Conservation (phyloP, 2,329 filamentous ascomycete species). For the Alternaria novae-zelandiae region DNA sequence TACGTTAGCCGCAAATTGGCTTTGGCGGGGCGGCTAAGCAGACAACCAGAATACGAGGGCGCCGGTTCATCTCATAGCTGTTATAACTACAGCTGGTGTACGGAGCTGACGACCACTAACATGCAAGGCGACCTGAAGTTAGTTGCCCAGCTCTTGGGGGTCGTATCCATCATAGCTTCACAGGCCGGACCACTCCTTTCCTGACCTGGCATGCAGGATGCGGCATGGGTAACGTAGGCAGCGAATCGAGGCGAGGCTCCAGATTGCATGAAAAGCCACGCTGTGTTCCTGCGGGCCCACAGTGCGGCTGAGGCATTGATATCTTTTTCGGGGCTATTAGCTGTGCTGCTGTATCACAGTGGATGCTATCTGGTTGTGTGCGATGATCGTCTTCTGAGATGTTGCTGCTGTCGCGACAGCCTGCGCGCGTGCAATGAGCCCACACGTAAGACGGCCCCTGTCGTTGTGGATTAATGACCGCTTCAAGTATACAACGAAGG, state of each 20-base stretch:
- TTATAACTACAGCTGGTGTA: conserved; percentile 1
- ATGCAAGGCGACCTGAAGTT: neutral
- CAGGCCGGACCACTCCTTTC: neutral
- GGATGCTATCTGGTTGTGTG: neutral
- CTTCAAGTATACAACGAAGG: neutral
- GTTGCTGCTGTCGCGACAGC: neutral
- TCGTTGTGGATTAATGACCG: neutral
- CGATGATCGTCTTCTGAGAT: neutral
- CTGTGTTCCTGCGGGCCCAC: neutral
- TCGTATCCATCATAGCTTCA: conserved; percentile 1
- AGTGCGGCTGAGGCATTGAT: conserved; percentile 2
- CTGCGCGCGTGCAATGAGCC: neutral
- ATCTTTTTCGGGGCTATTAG: neutral
- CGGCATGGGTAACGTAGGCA: neutral
- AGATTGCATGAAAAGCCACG: conserved; percentile 6
- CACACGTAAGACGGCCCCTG: neutral
- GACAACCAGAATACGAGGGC: neutral
- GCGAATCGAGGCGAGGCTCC: conserved; percentile 1
- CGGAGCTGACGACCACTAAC: neutral
- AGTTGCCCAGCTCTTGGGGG: neutral
- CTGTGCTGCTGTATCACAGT: neutral
- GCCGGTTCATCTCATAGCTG: neutral
- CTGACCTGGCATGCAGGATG: neutral
- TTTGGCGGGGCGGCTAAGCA: neutral
- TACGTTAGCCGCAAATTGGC: neutral